Base-by-base conservation (phyloP, 257 asterid genomes). In the Cinchona pubescens region DNA sequence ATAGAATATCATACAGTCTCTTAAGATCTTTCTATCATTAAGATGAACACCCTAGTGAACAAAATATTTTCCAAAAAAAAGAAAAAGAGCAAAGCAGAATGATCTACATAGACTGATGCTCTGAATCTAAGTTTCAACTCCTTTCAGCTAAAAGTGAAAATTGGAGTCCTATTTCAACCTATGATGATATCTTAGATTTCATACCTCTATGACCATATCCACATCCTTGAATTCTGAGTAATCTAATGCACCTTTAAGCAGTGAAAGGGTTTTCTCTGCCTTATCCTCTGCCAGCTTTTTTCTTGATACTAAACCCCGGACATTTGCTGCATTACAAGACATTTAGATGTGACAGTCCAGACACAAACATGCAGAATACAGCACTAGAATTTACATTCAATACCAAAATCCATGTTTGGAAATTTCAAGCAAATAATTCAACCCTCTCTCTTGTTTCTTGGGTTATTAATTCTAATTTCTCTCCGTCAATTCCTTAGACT, bases 141-240 rank as follows among this genome's bases (percentile, higher is more conserved):
- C 10, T 2, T 0, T 56, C 40, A 30, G 25, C 13, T 29, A n/a
- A 40, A 23, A 7, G 38, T 9, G 68, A 58, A 40, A 37, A 23
- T 37, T 16, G 11, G 25, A n/a, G 35, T 56, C 9, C 25, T 29
- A 11, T 2, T 71, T n/a, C 42, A 29, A 7, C 46, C 32, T 10
- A 53, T 7, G 55, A 37, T 23, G 9, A 56, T 42, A 61, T 29
- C 61, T 25, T 23, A 25, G 13, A 37, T 46, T 18, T 23, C 81
- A 10, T 46, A 92, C 99, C 98, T 95, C 99, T 67, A 95, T 89
- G 74, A 92, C 98, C 98, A 95, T 87, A 82, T 95, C 99, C 83
- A 87, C 96, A 78, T 90, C 92, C 84, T 82, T 86, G 85, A 95
- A 92, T 67, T 88, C 97, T 69, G 97, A 81, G 86, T 92, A 95